Evolutionary conservation across 2,329 filamentous ascomycete genomes (phyloP).

Genomic region (Byssoonygena ceratinophila): DNA sequence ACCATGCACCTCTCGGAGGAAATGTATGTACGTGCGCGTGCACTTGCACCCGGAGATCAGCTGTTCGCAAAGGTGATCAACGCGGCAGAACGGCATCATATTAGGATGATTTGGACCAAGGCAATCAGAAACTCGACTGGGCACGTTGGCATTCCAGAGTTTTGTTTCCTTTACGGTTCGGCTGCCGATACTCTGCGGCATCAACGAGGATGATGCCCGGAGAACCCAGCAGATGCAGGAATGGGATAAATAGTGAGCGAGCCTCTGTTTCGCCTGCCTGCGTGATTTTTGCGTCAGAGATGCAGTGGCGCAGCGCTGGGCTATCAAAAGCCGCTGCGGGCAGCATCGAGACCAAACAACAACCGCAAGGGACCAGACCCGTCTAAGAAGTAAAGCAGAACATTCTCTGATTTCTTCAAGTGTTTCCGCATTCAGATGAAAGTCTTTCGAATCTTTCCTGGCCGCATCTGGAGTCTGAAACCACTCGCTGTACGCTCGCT

Average conservation of each 20-base stretch:
- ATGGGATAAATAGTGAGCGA: background rate
- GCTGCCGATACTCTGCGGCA: background rate
- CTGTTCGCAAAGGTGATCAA: background rate
- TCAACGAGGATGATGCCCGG: background rate
- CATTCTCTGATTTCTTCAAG: background rate
- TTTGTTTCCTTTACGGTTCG: background rate
- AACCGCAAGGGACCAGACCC: background rate
- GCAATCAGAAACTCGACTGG: background rate
- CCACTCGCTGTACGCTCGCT: constrained; percentile 9
- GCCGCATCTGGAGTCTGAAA: constrained; percentile 1
- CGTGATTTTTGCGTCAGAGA: background rate
- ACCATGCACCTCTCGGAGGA: background rate
- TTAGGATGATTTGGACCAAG: background rate
- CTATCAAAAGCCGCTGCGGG: background rate
- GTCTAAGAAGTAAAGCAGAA: background rate
- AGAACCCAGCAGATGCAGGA: background rate
- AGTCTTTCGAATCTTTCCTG: too few species aligned
- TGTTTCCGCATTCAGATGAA: background rate
- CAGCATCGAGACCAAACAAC: background rate
- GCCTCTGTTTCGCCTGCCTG: background rate
- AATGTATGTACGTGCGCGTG: constrained; percentile 4
- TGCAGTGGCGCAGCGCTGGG: background rate
- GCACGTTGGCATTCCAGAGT: background rate
- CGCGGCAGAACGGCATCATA: background rate
- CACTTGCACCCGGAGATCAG: constrained; percentile 5